Evolutionary conservation across 306 rosid species (phyloP), one percentile per base, ranked within the genome.

Genomic region (Sphenostylis stenocarpa): DNA sequence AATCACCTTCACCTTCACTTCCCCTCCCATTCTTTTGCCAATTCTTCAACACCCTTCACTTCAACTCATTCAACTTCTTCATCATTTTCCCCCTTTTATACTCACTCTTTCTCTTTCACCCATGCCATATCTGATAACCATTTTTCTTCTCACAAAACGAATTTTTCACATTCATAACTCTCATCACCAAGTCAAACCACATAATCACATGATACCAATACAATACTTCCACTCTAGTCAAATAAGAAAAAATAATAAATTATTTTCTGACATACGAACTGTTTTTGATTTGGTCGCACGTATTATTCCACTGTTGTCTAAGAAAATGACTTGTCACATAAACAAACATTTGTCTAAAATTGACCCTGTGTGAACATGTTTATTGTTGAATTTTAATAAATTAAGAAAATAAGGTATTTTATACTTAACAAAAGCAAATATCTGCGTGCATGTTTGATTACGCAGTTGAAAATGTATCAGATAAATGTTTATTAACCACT

Each of bases 1-100:
- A 17, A 87, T 69, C 60, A 85, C 47, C 80, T 85, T 69, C 60
- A 85, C 47, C 80, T 85, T 83, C 80, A 79, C 70, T 29, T 55
- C 88, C 55, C 55, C 86, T 61, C 55, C 87, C 88, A 88, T 88
- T 8, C 1, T 61, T 56, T 21, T 19, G 43, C 60, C n/a, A 28
- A 43, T 4, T 56, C 60, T 53, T 24, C 76, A 13, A 45, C 5
- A 60, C 43, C 24, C 63, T 58, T 58, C 9, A 0, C 4, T 58
- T 67, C 4, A 39, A 36, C 65, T 20, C 20, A 49, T 70, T 8
- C 2, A 4, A 3, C 44, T n/a, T n/a, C 45, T 17, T 34, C 48
- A 39, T 38, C 4, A 11, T 11, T 11, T 65, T 28, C 6, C 6
- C 29, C 29, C 7, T 65, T 39, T 39, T 65, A 65, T 65, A 65